phyloP scores from a whole-genome alignment of 140 eudicot genomes.

The Stevia rebaudiana region DNA sequence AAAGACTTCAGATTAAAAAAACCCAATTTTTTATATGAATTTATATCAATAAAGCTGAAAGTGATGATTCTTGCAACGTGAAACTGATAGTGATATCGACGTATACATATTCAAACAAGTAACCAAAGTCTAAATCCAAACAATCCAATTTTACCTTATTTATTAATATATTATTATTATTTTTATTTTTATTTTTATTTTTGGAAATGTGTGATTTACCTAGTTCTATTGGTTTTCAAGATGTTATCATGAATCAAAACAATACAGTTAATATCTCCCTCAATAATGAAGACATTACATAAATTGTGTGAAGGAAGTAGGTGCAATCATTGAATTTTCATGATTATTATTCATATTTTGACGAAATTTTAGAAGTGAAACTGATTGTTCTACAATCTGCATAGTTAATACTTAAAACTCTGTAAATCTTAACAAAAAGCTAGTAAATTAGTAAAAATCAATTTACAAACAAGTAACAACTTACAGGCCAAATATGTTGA shows the following conservation, averaged over 20 bases:
- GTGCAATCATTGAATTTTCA: background rate
- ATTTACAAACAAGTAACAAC: slow-evolving; percentile 8
- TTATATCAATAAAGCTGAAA: slow-evolving; percentile 1
- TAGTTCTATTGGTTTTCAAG: background rate
- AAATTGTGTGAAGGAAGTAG: background rate
- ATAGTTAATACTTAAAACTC: background rate
- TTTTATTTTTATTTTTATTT: too few species aligned
- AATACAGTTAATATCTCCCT: background rate
- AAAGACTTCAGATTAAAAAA: background rate
- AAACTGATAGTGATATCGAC: background rate
- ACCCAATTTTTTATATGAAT: background rate
- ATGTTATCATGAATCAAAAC: background rate
- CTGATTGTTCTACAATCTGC: slow-evolving; percentile 1
- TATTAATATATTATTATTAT: too few species aligned
- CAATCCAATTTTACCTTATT: too few species aligned
- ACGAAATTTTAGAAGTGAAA: background rate
- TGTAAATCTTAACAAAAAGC: background rate
- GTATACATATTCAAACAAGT: background rate
- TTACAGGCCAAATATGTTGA: slow-evolving; percentile 97
- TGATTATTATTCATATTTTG: background rate
- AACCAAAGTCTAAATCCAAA: background rate
- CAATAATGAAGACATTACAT: background rate
- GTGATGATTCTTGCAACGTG: background rate
- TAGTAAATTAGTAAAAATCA: background rate
- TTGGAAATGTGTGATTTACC: too few species aligned